Conservation (phyloP, 225 moss, liverwort and hornwort species). For the Antitrichia curtipendula region DNA sequence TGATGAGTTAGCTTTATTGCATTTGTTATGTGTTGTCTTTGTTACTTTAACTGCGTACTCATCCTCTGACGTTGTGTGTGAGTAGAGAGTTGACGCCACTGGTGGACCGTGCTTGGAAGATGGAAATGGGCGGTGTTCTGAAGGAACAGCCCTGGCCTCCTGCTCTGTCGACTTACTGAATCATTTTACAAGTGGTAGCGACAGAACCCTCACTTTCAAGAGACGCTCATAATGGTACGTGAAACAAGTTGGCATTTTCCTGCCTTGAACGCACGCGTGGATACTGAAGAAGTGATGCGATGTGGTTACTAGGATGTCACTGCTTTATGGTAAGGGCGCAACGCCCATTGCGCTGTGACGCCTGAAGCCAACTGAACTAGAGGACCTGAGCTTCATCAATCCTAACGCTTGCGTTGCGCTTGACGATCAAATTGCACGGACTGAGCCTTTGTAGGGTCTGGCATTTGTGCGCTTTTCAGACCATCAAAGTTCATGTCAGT, state of each 20-base stretch:
- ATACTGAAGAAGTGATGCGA: neutral
- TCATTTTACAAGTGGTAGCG: neutral
- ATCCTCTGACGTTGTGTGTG: neutral
- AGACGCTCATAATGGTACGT: neutral
- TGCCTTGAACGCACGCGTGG: neutral
- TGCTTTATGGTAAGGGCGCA: neutral
- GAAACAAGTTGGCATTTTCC: neutral
- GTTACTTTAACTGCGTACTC: neutral
- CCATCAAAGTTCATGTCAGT: neutral
- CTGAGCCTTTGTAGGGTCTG: neutral
- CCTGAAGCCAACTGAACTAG: neutral
- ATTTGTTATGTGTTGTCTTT: neutral
- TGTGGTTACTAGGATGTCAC: neutral
- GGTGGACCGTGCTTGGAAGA: constrained; percentile 90
- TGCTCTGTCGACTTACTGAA: neutral
- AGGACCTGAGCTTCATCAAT: neutral
- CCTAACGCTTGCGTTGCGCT: neutral
- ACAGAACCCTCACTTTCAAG: neutral
- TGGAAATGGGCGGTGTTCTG: constrained; percentile 90
- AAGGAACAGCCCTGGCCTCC: constrained; percentile 50
- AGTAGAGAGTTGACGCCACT: constrained; percentile 69
- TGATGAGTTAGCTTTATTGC: neutral
- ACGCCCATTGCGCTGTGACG: neutral
- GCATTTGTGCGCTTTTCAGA: neutral
- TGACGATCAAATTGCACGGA: neutral